Conservation (phyloP, 371 early-diverging fungal species). For the Circinella minor region DNA sequence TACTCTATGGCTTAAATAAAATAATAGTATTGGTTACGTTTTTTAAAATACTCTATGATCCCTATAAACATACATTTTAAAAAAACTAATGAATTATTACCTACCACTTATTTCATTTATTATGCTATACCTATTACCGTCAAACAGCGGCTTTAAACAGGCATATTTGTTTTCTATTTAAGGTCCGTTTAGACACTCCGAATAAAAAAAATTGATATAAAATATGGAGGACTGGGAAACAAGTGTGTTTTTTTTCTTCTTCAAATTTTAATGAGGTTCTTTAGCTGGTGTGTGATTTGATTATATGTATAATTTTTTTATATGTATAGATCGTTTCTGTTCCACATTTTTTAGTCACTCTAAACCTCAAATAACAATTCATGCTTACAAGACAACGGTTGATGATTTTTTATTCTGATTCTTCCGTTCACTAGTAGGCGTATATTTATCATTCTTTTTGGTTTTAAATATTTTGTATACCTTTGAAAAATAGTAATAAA, state of each 20-base stretch:
- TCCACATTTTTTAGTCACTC: conserved; percentile 9
- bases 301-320: too few relatives aligned
- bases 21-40: too few relatives aligned
- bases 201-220: neutral
- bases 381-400: conserved; percentile 11
- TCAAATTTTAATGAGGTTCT: conserved; percentile 5
- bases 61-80: too few relatives aligned
- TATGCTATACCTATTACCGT: too few relatives aligned
- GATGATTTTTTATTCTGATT: conserved; percentile 2
- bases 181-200: neutral
- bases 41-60: too few relatives aligned
- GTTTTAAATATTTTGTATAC: neutral
- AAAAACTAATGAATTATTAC: too few relatives aligned
- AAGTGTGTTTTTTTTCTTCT: neutral
- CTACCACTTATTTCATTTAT: too few relatives aligned
- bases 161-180: too few relatives aligned
- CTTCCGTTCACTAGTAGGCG: conserved; percentile 6
- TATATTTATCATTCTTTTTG: neutral
- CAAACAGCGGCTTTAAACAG: too few relatives aligned
- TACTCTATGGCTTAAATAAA: too few relatives aligned
- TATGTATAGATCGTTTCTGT: neutral
- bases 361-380: conserved; percentile 3
- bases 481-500: neutral
- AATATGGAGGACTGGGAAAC: neutral
- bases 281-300: conserved; percentile 7